Evolutionary conservation across 2,329 filamentous ascomycete species (phyloP).

Genomic region (Arthroderma sp.): DNA sequence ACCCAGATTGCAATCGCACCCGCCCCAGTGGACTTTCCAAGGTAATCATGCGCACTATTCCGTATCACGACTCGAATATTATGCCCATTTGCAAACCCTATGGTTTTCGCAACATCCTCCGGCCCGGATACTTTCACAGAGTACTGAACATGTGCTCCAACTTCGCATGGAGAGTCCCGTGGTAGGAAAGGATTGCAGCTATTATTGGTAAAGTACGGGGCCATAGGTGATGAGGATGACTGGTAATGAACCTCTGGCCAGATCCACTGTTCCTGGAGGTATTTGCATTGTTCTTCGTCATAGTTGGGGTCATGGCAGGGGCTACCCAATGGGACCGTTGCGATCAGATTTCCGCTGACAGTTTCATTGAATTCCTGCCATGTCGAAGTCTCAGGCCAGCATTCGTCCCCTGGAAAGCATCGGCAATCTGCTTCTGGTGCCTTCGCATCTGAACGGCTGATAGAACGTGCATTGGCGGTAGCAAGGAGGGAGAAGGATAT

Average conservation of each 20-base stretch:
- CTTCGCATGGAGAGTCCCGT: neutral
- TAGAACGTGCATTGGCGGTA: no score
- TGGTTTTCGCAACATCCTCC: neutral
- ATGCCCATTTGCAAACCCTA: conserved; percentile 15
- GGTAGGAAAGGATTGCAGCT: neutral
- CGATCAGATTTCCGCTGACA: conserved; percentile 37
- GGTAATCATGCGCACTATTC: conserved; percentile 42
- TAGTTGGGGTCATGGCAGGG: conserved; percentile 39
- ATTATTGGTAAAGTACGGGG: neutral
- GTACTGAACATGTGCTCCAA: neutral
- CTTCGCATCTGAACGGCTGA: no score
- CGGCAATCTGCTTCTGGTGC: neutral
- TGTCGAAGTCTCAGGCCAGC: conserved; percentile 36
- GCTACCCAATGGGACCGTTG: conserved; percentile 39
- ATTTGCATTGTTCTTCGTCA: conserved; percentile 31
- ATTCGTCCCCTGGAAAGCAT: conserved; percentile 39
- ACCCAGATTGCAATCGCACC: conserved; percentile 30
- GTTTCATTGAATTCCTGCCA: conserved; percentile 42
- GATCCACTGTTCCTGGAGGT: conserved; percentile 32
- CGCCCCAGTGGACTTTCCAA: conserved; percentile 47
- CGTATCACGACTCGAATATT: conserved; percentile 33
- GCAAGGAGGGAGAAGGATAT: no score
- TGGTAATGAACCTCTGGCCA: conserved; percentile 28
- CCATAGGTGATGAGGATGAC: neutral
- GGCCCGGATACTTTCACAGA: neutral